Percentiles rank a stretch among this genome's conserved stretches.
phyloP scores from a whole-genome alignment of 139 green algal genomes.

The Nannochloris sp. region DNA sequence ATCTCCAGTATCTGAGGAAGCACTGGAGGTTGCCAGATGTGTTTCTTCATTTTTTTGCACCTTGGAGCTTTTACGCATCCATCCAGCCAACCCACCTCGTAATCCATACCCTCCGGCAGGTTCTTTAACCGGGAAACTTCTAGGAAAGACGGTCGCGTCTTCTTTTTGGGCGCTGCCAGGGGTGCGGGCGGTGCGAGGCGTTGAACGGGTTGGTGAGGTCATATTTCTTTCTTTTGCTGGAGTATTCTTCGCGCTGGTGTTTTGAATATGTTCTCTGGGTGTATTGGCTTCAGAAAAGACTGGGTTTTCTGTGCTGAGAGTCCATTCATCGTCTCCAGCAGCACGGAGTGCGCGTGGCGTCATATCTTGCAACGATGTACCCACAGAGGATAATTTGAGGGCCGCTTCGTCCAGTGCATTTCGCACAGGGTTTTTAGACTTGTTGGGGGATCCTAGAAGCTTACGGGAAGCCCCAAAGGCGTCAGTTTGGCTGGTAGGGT shows the following conservation, averaged over 20 bases:
- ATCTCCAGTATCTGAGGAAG: too few relatives aligned
- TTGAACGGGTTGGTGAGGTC: slow-evolving; percentile 6
- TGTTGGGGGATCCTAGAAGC: too few relatives aligned
- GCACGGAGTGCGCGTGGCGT: not conserved
- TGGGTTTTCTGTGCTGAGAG: too few relatives aligned
- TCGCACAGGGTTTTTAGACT: too few relatives aligned
- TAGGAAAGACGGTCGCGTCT: slow-evolving; percentile 7
- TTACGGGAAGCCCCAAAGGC: too few relatives aligned
- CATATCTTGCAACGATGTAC: not conserved
- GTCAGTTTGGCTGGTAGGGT: too few relatives aligned
- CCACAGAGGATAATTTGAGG: not conserved
- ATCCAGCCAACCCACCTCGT: not conserved
- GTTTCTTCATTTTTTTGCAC: too few relatives aligned
- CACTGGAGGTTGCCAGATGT: too few relatives aligned
- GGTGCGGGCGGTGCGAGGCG: slow-evolving; percentile 3
- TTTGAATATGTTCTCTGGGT: not conserved
- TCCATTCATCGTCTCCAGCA: too few relatives aligned
- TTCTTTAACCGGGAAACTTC: not conserved
- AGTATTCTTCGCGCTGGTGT: not conserved
- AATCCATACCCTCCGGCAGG: not conserved
- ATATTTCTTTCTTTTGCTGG: not conserved
- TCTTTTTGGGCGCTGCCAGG: not conserved
- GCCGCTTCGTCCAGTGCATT: not conserved
- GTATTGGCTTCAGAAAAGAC: not conserved
- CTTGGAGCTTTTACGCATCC: too few relatives aligned